phyloP scores from a whole-genome alignment of 257 asterid species.

The Jasminum sambac region DNA sequence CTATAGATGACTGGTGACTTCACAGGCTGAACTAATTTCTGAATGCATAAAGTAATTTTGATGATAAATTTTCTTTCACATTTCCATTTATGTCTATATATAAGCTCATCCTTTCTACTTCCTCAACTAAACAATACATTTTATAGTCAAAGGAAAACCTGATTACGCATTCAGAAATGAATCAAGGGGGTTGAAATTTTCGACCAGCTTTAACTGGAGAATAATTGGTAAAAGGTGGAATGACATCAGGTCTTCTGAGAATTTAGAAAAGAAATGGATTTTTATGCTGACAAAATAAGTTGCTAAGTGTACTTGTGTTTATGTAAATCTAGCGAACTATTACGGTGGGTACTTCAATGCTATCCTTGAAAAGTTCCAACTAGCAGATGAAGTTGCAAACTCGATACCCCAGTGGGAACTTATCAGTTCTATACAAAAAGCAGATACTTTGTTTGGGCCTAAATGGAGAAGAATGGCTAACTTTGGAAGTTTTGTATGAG shows the following conservation, averaged over 20 bases:
- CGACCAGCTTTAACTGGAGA: constrained; percentile 6
- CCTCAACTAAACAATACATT: neutral
- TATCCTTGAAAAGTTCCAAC: neutral
- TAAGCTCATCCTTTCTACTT: neutral
- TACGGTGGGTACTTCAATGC: neutral
- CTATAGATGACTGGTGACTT: neutral
- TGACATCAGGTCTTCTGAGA: neutral
- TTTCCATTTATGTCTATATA: neutral
- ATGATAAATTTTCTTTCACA: neutral
- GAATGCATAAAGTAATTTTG: neutral
- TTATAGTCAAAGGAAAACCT: neutral
- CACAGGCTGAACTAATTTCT: neutral
- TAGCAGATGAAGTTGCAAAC: neutral
- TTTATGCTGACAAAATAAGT: neutral
- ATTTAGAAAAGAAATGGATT: neutral
- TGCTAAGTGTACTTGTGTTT: neutral
- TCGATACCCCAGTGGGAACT: neutral
- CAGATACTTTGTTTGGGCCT: neutral
- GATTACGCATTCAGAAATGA: neutral
- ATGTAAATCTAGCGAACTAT: neutral
- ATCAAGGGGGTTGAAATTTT: neutral
- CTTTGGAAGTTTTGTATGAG: neutral
- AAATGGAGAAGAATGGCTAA: neutral
- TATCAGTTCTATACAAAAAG: neutral
- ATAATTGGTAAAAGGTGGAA: neutral